Base-by-base conservation (phyloP, 768 basidiomycete species). In the Boletus subcaerulescens region DNA sequence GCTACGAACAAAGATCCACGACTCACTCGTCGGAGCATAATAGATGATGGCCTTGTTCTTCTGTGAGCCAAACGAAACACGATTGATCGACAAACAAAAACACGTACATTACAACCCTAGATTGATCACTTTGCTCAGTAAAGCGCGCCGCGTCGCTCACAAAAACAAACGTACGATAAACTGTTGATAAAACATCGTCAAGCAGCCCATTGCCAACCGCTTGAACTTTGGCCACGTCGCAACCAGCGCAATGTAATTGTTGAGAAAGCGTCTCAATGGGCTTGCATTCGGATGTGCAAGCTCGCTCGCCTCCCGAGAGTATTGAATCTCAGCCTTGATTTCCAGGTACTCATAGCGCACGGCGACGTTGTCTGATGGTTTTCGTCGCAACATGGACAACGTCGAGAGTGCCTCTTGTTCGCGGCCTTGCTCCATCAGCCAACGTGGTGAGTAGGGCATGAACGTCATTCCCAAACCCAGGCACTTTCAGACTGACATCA, bases 391-490 rank as follows among this genome's bases (percentile, higher is more conserved):
- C 54, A 65, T 63, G 3, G 73, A 69, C 10, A 77, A 52, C 2
- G 71, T 73, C 14, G 58, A 46, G 22, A 73, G 49, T 8, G 75
- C 74, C 40, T 78, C 75, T 6, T 61, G 63, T 44, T 68, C 67
- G 8, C 73, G 71, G 0, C 73, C 73, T 60, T 71, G 66, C 48
- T 73, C 70, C 55, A 71, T 69, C 36, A 77, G 62, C 72, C 77
- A 77, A 47, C 77, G 71, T 18, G 77, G 77, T 18, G 77, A 77
- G 49, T 72, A 75, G 20, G 76, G 76, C 61, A 76, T 66, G 44
- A 73, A 66, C 18, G 47, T 39, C 69, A 70, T 70, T 36, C 69
- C 69, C 32, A 70, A 47, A 8, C 64, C 69, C 50, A 71, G 60
- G n/a, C 62, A 64, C 70, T 70, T 53, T 12, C 14, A 18, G 29